Percentiles rank a stretch among this genome's conserved stretches.
These are phyloP conservation scores for Cinchona pubescens DNA, from an alignment of 257 asterid genomes.

Conservation along the genomic window DNA sequence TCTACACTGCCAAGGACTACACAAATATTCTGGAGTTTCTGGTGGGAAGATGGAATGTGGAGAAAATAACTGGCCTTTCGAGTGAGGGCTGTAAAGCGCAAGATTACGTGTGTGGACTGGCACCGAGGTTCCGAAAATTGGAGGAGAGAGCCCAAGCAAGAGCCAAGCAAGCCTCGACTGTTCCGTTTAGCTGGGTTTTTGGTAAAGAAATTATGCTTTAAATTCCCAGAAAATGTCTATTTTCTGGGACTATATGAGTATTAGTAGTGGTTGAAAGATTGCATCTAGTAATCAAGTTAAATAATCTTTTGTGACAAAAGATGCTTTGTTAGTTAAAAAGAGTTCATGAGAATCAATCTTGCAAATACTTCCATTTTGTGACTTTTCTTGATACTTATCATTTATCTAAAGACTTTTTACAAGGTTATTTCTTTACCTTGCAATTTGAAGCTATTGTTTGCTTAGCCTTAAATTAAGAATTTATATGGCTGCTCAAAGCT, in stretches of 20 bases:
- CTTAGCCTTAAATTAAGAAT: background rate
- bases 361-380: conserved; percentile 7
- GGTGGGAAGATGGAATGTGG: conserved; percentile 65
- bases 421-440: background rate
- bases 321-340: conserved; percentile 1
- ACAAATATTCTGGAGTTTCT: conserved; percentile 65
- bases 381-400: background rate
- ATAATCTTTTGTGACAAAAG: conserved; percentile 7
- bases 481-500: no score
- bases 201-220: conserved; percentile 46
- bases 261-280: background rate
- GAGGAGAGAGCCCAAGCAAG: conserved; percentile 61
- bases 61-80: conserved; percentile 58
- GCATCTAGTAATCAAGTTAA: background rate
- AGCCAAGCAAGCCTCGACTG: conserved; percentile 41
- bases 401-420: background rate
- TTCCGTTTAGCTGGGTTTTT: conserved; percentile 67
- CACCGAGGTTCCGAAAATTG: conserved; percentile 59
- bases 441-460: background rate
- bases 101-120: conserved; percentile 62
- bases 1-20: conserved; percentile 68
- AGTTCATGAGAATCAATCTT: background rate
- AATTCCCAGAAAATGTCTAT: background rate
- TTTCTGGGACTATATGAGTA: conserved; percentile 1
- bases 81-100: conserved; percentile 69